These are phyloP conservation scores for Pythium scleroteichum DNA, from an alignment of 352 stramenopile species.

Conservation along the genomic window DNA sequence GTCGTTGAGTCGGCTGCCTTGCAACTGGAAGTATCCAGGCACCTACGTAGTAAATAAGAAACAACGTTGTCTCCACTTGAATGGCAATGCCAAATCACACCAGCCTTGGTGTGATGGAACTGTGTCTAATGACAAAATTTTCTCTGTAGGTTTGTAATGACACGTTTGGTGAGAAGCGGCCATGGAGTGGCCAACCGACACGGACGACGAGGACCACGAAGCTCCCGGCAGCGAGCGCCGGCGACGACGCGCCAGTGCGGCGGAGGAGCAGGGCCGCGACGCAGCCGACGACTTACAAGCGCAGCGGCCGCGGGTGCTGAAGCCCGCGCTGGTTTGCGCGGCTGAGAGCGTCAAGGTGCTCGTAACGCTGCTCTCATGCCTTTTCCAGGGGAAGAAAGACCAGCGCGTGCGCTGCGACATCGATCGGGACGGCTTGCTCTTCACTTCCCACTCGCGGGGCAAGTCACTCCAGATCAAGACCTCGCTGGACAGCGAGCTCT, in stretches of 20 bases:
- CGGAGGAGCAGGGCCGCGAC: background rate
- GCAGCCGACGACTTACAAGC: slow-evolving; percentile 1
- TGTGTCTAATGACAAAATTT: no score
- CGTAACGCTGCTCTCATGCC: slow-evolving; percentile 68
- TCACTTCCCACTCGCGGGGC: slow-evolving; percentile 79
- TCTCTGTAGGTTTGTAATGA: no score
- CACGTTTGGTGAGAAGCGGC: no score
- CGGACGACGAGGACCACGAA: slow-evolving; percentile 9
- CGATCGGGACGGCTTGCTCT: slow-evolving; percentile 60
- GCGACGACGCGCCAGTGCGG: slow-evolving; percentile 1
- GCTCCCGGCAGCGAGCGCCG: slow-evolving; percentile 6
- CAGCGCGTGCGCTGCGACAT: slow-evolving; percentile 80
- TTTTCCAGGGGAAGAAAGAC: slow-evolving; percentile 70
- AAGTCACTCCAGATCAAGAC: slow-evolving; percentile 90
- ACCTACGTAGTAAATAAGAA: no score
- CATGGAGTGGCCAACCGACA: slow-evolving; percentile 17
- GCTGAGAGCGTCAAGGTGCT: slow-evolving; percentile 75
- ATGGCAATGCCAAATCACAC: no score
- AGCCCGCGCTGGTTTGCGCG: slow-evolving; percentile 52
- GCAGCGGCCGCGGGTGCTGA: slow-evolving; percentile 1
- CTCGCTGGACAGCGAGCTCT: slow-evolving; percentile 70
- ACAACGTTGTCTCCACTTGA: no score
- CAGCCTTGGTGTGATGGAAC: no score
- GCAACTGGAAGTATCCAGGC: no score
- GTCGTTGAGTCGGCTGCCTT: no score